These are phyloP conservation scores for Brasilioporus rufonigricans DNA, from an alignment of 768 basidiomycete genomes.

Conservation along the genomic window DNA sequence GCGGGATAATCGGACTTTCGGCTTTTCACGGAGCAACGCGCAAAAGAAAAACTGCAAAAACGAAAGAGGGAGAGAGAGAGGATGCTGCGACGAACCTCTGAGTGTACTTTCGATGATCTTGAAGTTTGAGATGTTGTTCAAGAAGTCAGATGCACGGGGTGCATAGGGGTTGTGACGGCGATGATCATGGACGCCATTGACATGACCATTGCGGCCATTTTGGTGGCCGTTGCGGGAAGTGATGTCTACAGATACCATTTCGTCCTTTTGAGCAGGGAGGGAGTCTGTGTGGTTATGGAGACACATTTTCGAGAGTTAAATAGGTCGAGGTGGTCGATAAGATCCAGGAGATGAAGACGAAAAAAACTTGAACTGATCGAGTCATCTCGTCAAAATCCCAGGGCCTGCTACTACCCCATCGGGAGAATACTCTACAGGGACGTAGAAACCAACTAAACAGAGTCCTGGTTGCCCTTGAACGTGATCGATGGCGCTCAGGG, in stretches of 20 bases:
- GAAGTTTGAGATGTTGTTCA: conserved; percentile 91
- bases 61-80: not conserved
- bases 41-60: not conserved
- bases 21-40: not conserved
- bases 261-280: conserved; percentile 40
- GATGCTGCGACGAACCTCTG: conserved; percentile 61
- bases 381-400: conserved; percentile 1
- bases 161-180: conserved; percentile 76
- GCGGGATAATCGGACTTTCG: conserved; percentile 14
- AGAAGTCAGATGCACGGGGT: conserved; percentile 86
- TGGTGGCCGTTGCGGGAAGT: conserved; percentile 38
- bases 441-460: too few relatives aligned
- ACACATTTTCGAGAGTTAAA: conserved; percentile 35
- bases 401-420: not conserved
- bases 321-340: too few relatives aligned
- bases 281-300: conserved; percentile 54
- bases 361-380: conserved; percentile 2
- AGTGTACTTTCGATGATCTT: conserved; percentile 97
- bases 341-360: not conserved
- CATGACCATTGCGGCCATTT: conserved; percentile 39
- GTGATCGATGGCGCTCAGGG: too few relatives aligned
- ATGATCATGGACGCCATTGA: conserved; percentile 34
- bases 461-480: too few relatives aligned
- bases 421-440: too few relatives aligned
- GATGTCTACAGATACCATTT: conserved; percentile 71